Base-by-base conservation (phyloP, 352 stramenopile species). In the Aphanomyces euteiches region DNA sequence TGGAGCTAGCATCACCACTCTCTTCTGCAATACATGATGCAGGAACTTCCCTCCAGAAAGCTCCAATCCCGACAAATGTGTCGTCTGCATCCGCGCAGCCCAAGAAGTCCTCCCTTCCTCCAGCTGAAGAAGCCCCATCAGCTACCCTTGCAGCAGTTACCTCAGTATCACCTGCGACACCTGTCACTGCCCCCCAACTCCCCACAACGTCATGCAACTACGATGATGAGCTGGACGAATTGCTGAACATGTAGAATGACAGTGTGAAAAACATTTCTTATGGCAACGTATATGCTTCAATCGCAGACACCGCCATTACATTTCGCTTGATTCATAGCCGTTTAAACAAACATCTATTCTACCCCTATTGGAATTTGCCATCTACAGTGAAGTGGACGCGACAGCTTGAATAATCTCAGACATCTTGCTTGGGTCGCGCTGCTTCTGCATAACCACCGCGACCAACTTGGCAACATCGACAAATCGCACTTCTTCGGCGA, bases 401-500 rank as follows among this genome's bases (percentile, higher is more conserved):
- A 70, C 64, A 6, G 64, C 64, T 19, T 70, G 53, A 36, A 70
- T 50, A 0, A 70, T 56, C 15, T 70, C 64, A 10, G 40, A 4
- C 10, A 70, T 54, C 54, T 70, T 70, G 64, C 40, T 37, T 21
- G 64, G 64, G 36, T 70, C 64, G 54, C 64, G 64, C 43, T 61
- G 39, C 64, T 70, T 70, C 7, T 19, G 21, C 36, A 56, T 38
- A 28, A 70, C 64, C 12, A 61, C 64, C 1, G 64, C 47, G n/a
- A 70, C 12, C 34, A 70, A 56, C 64, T 70, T 70, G 47, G 64
- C 64, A 8, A 70, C 64, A 39, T 70, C 64, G 15, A 70, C 54
- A 70, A 70, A 70, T 15, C 87, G 87, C 66, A 90, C 88, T 74
- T 94, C 87, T 65, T 94, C 87, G 4, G 74, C 68, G 61, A 94